Conservation (phyloP, 805 yeast species). For the Lipomyces oligophaga region DNA sequence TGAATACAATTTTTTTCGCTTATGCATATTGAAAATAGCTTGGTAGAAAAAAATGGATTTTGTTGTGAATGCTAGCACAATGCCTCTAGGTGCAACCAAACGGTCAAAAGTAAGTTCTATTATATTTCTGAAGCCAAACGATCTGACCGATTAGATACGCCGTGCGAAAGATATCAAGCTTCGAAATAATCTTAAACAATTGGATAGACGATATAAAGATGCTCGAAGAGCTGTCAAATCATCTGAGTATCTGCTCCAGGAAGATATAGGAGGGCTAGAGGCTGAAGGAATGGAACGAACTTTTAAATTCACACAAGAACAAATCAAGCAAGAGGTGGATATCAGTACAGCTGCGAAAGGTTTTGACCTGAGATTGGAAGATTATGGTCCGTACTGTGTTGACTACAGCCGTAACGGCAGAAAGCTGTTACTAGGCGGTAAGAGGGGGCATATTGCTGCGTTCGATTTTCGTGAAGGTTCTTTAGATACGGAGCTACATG, state of each 20-base stretch:
- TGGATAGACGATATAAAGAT: slow-evolving; percentile 68
- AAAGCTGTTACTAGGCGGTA: slow-evolving; percentile 76
- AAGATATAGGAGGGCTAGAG: slow-evolving; percentile 80
- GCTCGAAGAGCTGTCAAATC: slow-evolving; percentile 81
- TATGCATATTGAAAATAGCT: no score
- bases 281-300: slow-evolving; percentile 96
- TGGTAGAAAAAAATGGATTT: no score
- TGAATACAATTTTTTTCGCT: no score
- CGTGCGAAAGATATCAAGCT: slow-evolving; percentile 60
- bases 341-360: slow-evolving; percentile 63
- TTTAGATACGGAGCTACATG: slow-evolving; percentile 72
- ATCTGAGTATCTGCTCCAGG: slow-evolving; percentile 80
- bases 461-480: slow-evolving; percentile 92
- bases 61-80: background rate
- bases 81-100: background rate
- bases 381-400: slow-evolving; percentile 80
- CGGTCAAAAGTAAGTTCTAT: background rate
- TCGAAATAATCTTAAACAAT: slow-evolving; percentile 59
- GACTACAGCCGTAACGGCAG: slow-evolving; percentile 89
- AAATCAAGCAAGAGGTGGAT: slow-evolving; percentile 73
- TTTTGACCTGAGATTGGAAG: slow-evolving; percentile 67
- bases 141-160: no score
- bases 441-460: slow-evolving; percentile 90
- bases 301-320: slow-evolving; percentile 75
- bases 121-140: background rate